Conservation (phyloP, 2,329 filamentous ascomycete species). For the Microsporum canis region DNA sequence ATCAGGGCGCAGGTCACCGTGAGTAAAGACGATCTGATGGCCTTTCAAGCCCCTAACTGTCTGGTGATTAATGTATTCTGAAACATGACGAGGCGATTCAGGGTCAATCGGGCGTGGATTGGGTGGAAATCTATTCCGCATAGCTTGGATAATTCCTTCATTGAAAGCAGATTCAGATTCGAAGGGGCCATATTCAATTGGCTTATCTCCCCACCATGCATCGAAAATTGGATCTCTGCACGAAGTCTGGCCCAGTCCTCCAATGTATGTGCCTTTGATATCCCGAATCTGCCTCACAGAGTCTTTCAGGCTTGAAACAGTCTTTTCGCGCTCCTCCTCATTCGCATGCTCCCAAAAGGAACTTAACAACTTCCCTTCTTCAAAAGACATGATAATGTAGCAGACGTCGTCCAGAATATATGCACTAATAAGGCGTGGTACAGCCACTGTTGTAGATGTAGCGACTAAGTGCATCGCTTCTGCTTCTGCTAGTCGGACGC, state of each 20-base stretch:
- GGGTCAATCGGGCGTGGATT: not conserved
- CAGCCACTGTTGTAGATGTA: constrained; percentile 4
- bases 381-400: constrained; percentile 9
- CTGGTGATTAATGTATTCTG: constrained; percentile 12
- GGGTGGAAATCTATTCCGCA: constrained; percentile 2
- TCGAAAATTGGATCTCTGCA: constrained; percentile 8
- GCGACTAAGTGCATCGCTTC: constrained; percentile 10
- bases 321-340: not conserved
- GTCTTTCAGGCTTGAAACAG: constrained; percentile 5
- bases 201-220: not conserved
- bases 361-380: not conserved
- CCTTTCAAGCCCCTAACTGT: constrained; percentile 14
- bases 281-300: constrained; percentile 6
- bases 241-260: not conserved
- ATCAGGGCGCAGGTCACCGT: constrained; percentile 18
- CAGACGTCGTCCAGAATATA: constrained; percentile 8
- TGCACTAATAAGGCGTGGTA: constrained; percentile 4
- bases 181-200: constrained; percentile 7
- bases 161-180: constrained; percentile 5
- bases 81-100: not conserved
- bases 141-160: constrained; percentile 8
- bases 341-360: not conserved
- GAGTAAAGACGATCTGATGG: constrained; percentile 19
- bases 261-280: constrained; percentile 9
- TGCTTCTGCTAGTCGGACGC: constrained; percentile 9